Evolutionary conservation across 2,329 filamentous ascomycete species (phyloP), one percentile per base, ranked within the genome.

Genomic region (Microthyrium microscopicum): DNA sequence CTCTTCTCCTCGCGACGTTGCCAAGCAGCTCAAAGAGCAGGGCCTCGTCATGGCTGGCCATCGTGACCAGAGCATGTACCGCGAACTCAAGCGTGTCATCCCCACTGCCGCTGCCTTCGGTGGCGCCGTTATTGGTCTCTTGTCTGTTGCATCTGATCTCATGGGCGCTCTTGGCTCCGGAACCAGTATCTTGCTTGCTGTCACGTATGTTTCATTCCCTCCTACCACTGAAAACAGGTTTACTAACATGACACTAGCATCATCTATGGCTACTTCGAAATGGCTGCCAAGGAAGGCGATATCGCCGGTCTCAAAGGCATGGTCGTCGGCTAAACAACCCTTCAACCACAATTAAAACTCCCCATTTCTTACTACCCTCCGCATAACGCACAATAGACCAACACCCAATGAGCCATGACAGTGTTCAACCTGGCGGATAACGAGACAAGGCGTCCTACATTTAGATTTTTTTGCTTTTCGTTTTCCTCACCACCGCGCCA

Each of bases 41-140:
- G 89, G 89, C 56, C 77, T 98, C 38, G 87, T 98, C 47, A 98
- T 98, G 91, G 87, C 89, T 51, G 89, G 89, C 53, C 89, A 98
- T 69, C 82, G 89, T 64, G 91, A 98, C 60, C 87, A 95, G 71
- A 91, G 81, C 68, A 98, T 98, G 89, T 98, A 98, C 75, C 92
- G 92, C 70, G 89, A 98, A 65, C 74, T 98, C 44, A 98, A 98
- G 80, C 80, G 89, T 52, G 89, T 98, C 50, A 98, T 98, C 44
- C 91, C 89, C 42, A 95, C 89, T 40, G 91, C 89, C 41, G 89
- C 89, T 44, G 89, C 91, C 49, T 98, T 98, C 46, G 89, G 91
- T 60, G 89, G 89, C 70, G 89, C 89, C 46, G 95, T 87, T 68
- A 98, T 98, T 66, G 89, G 89, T 66, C 87, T 81, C 46, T 75